Percentiles rank a stretch among this genome's conserved stretches.
These are phyloP conservation scores for Solanum medicagineum DNA, from an alignment of 257 asterid genomes.

Conservation along the genomic window DNA sequence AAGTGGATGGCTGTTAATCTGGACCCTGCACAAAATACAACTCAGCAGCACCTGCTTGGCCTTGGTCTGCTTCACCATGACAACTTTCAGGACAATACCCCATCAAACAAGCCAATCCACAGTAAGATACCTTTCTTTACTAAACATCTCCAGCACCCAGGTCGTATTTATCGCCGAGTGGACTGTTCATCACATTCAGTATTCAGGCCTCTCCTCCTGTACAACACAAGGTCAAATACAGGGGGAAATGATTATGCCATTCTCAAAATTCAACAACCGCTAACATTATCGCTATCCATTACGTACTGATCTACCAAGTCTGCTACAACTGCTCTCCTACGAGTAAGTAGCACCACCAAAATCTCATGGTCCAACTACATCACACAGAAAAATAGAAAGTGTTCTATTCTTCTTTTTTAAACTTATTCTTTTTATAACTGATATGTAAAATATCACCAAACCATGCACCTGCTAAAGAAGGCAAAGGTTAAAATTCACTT, in stretches of 20 bases:
- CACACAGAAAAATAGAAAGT: slow-evolving; percentile 6
- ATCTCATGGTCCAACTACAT: slow-evolving; percentile 19
- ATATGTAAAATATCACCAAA: not conserved
- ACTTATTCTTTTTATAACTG: not conserved
- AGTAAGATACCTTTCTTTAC: slow-evolving; percentile 17
- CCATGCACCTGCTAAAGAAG: slow-evolving; percentile 9
- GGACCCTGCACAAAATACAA: slow-evolving; percentile 11
- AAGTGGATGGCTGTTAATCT: slow-evolving; percentile 5
- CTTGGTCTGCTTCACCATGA: slow-evolving; percentile 13
- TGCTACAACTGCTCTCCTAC: slow-evolving; percentile 21
- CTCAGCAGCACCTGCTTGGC: slow-evolving; percentile 16
- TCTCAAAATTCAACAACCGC: slow-evolving; percentile 50
- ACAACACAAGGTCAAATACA: slow-evolving; percentile 81
- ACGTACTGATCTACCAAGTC: slow-evolving; percentile 30
- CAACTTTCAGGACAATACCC: slow-evolving; percentile 12
- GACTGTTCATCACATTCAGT: slow-evolving; percentile 27
- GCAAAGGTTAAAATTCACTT: not conserved
- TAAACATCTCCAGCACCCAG: slow-evolving; percentile 19
- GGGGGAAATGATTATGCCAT: slow-evolving; percentile 54
- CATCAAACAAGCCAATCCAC: slow-evolving; percentile 19
- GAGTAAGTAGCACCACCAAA: slow-evolving; percentile 9
- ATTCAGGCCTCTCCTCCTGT: slow-evolving; percentile 53
- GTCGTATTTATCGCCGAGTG: slow-evolving; percentile 18
- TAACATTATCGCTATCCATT: slow-evolving; percentile 42
- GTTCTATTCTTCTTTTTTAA: not conserved